Evolutionary conservation across 306 rosid genomes (phyloP).

Genomic region (Gillenia trifoliata): DNA sequence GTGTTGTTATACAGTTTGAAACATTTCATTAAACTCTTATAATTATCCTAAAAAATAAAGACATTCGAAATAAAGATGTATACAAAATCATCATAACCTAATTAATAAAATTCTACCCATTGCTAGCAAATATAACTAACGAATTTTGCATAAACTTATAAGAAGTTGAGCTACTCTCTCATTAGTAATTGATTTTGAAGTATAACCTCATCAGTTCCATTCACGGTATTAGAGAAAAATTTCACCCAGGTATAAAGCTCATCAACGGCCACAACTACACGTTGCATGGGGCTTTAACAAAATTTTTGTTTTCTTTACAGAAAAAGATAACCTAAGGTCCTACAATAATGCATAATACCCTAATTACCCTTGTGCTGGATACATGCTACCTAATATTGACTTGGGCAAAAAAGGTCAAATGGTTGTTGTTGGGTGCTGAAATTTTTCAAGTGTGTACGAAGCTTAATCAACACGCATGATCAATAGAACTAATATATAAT

Average conservation of each 20-base stretch:
- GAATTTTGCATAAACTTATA: too few relatives aligned
- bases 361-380: neutral
- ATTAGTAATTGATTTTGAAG: too few relatives aligned
- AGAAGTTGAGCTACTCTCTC: too few relatives aligned
- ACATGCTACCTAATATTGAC: neutral
- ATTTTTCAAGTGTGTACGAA: neutral
- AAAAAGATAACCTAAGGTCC: too few relatives aligned
- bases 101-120: too few relatives aligned
- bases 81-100: too few relatives aligned
- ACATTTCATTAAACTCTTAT: neutral
- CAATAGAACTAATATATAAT: neutral
- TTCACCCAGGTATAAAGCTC: too few relatives aligned
- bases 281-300: neutral
- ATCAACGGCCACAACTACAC: neutral
- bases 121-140: too few relatives aligned
- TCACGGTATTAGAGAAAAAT: too few relatives aligned
- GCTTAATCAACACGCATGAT: neutral
- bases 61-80: neutral
- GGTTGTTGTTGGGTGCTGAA: constrained; percentile 1
- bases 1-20: too few relatives aligned
- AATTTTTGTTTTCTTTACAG: too few relatives aligned
- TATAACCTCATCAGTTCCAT: too few relatives aligned
- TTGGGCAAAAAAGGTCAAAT: neutral
- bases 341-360: neutral
- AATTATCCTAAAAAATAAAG: neutral